Conservation (phyloP, 768 basidiomycete species). For the Leccinum broughii region DNA sequence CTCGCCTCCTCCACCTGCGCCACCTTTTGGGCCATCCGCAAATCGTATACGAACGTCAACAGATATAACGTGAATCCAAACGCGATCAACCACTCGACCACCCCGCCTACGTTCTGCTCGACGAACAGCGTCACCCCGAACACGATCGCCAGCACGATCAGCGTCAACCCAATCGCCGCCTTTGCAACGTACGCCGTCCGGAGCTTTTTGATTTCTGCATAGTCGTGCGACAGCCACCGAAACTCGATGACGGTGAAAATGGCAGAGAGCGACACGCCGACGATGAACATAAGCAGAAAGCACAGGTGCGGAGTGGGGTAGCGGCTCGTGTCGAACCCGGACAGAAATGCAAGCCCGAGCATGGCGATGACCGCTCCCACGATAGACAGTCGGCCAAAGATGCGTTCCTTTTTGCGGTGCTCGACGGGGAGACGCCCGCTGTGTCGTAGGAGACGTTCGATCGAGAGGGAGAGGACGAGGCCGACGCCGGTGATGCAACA, state of each 20-base stretch:
- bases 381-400: slow-evolving; percentile 58
- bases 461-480: slow-evolving; percentile 58
- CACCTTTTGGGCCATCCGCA: slow-evolving; percentile 49
- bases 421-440: slow-evolving; percentile 63
- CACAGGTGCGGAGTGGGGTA: slow-evolving; percentile 50
- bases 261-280: slow-evolving; percentile 70
- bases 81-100: slow-evolving; percentile 74
- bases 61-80: slow-evolving; percentile 75
- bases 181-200: slow-evolving; percentile 60
- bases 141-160: slow-evolving; percentile 62
- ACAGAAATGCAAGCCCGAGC: slow-evolving; percentile 63
- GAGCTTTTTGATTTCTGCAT: slow-evolving; percentile 43
- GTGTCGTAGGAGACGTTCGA: slow-evolving; percentile 68
- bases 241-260: slow-evolving; percentile 76
- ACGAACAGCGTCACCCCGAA: slow-evolving; percentile 56
- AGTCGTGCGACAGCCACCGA: slow-evolving; percentile 64
- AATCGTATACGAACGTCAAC: slow-evolving; percentile 70
- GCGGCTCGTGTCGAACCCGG: slow-evolving; percentile 68
- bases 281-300: slow-evolving; percentile 71
- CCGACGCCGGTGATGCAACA: slow-evolving; percentile 61
- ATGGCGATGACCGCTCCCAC: slow-evolving; percentile 63
- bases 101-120: slow-evolving; percentile 52
- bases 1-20: background rate
- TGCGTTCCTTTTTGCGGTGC: slow-evolving; percentile 56
- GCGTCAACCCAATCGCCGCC: slow-evolving; percentile 54